These are phyloP conservation scores for Nicotiana attenuata DNA, from an alignment of 257 asterid genomes.

Conservation along the genomic window DNA sequence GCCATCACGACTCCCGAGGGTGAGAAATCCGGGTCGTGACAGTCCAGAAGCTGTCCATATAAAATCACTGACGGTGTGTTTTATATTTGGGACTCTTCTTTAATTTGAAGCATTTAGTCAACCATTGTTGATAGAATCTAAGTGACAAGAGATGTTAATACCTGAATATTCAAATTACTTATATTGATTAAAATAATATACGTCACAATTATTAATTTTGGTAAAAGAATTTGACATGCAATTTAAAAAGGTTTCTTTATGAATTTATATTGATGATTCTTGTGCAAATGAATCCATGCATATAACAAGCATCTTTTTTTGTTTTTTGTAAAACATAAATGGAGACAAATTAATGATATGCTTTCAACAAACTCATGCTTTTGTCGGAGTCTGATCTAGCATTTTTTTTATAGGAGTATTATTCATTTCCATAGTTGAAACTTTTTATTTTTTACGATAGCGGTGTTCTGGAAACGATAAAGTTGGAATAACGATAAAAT, in stretches of 20 bases:
- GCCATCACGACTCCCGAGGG: too few relatives aligned
- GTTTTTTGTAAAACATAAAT: not conserved
- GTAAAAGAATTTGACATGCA: not conserved
- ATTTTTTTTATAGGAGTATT: too few relatives aligned
- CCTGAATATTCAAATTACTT: not conserved
- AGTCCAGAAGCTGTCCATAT: not conserved
- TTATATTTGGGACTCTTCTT: not conserved
- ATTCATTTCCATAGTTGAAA: too few relatives aligned
- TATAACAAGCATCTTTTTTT: not conserved
- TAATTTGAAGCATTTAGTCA: not conserved
- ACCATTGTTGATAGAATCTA: conserved; percentile 10
- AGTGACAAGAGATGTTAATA: not conserved
- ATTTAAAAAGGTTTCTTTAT: not conserved
- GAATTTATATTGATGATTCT: too few relatives aligned
- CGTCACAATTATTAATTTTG: not conserved
- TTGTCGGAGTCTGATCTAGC: not conserved
- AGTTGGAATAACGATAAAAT: too few relatives aligned
- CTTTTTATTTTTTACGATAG: too few relatives aligned
- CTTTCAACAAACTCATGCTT: not conserved
- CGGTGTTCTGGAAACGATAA: too few relatives aligned
- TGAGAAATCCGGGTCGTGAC: too few relatives aligned
- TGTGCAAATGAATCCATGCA: not conserved
- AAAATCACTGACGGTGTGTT: not conserved
- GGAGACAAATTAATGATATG: not conserved
- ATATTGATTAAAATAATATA: not conserved